phyloP scores from a whole-genome alignment of 768 basidiomycete genomes.

The Tubosaeta sp. region DNA sequence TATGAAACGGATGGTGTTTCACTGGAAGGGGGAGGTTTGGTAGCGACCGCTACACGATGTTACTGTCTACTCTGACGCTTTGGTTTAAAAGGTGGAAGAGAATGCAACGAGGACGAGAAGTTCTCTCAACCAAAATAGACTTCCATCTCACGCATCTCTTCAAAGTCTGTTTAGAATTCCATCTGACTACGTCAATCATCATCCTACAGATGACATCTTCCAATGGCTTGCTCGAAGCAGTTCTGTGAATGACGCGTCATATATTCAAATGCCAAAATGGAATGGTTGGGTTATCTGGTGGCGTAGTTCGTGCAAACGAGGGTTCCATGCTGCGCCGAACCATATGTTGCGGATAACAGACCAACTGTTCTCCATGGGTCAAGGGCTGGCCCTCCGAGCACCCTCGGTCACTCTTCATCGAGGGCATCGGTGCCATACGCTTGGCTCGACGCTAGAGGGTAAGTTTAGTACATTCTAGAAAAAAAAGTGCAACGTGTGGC shows the following conservation, averaged over 20 bases:
- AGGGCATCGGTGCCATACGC: constrained; percentile 15
- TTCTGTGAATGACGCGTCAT: constrained; percentile 21
- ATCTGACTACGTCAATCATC: constrained; percentile 18
- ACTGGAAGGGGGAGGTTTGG: neutral
- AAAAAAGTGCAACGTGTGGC: constrained; percentile 20
- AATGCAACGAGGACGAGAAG: constrained; percentile 21
- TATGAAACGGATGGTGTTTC: constrained; percentile 19
- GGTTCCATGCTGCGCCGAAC: constrained; percentile 21
- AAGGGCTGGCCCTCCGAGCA: constrained; percentile 20
- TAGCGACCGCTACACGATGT: constrained; percentile 19
- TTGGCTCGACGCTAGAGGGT: constrained; percentile 10
- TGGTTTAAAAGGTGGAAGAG: constrained; percentile 18
- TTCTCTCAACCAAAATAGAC: constrained; percentile 20
- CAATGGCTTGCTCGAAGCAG: neutral
- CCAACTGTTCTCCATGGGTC: constrained; percentile 18
- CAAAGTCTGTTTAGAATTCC: constrained; percentile 18
- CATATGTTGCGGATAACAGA: constrained; percentile 3
- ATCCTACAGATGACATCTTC: constrained; percentile 6
- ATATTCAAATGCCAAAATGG: constrained; percentile 18
- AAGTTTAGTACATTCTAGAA: constrained; percentile 19
- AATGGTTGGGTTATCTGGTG: constrained; percentile 23
- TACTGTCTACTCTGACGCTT: constrained; percentile 9
- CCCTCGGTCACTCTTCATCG: constrained; percentile 7
- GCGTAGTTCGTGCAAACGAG: constrained; percentile 21
- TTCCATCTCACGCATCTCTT: constrained; percentile 20